phyloP scores from a whole-genome alignment of 1,284 basidiomycete species.

The Nidula niveotomentosa region DNA sequence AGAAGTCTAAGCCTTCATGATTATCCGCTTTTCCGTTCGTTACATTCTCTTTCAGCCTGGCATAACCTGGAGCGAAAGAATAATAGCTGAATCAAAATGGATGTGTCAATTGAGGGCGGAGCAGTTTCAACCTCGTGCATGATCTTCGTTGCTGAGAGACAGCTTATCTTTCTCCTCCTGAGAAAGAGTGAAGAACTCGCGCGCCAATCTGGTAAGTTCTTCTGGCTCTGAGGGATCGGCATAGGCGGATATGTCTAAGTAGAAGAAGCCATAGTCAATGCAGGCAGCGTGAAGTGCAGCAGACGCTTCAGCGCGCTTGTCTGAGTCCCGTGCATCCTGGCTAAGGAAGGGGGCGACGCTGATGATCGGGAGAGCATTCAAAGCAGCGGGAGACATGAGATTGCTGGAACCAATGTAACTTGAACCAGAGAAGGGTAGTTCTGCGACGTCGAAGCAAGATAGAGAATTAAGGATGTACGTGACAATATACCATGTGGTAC shows the following conservation, averaged over 20 bases:
- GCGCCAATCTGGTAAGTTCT: constrained; percentile 61
- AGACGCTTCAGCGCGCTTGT: constrained; percentile 46
- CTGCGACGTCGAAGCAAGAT: too few species aligned
- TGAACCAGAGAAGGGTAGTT: neutral
- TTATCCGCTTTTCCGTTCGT: constrained; percentile 84
- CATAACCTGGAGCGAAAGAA: constrained; percentile 53
- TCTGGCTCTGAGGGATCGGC: constrained; percentile 60
- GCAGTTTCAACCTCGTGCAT: constrained; percentile 62
- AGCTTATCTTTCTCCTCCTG: constrained; percentile 75
- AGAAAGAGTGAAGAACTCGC: constrained; percentile 70
- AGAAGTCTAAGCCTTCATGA: constrained; percentile 84
- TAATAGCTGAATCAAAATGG: neutral
- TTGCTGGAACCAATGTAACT: neutral
- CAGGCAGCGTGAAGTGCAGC: constrained; percentile 73
- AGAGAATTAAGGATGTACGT: too few species aligned
- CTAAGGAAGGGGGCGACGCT: constrained; percentile 56
- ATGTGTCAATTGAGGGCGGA: neutral
- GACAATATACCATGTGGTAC: too few species aligned
- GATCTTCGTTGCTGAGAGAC: constrained; percentile 63
- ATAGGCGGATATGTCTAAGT: constrained; percentile 68
- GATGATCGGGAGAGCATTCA: constrained; percentile 50
- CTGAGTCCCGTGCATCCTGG: constrained; percentile 24
- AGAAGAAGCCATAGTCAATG: constrained; percentile 83
- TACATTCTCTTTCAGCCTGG: constrained; percentile 75
- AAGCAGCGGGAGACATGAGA: constrained; percentile 1